Conservation (phyloP, 2,329 filamentous ascomycete species). For the Alternaria arbusti region DNA sequence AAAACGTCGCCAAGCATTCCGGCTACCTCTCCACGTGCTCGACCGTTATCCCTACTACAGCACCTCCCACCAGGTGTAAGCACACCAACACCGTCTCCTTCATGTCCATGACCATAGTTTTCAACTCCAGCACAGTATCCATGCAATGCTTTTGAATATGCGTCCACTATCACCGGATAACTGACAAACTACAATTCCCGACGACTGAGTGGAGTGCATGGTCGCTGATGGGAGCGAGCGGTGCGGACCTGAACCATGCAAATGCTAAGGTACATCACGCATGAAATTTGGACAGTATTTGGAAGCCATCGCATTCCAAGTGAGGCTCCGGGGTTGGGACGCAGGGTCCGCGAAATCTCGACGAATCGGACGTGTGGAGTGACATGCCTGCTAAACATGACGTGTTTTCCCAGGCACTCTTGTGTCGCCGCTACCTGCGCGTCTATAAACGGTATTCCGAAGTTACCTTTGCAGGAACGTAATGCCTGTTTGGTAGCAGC, state of each 20-base stretch:
- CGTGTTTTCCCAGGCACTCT: neutral
- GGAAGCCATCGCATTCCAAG: neutral
- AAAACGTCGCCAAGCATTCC: neutral
- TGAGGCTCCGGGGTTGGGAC: neutral
- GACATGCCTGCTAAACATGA: neutral
- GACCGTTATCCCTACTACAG: neutral
- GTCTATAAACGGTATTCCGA: neutral
- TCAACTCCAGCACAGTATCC: no score
- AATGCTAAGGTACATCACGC: neutral
- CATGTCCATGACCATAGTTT: no score
- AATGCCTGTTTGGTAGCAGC: no score
- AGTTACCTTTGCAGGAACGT: neutral
- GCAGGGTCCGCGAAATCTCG: neutral
- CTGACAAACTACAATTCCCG: neutral
- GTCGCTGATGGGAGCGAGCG: neutral
- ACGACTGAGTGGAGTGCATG: neutral
- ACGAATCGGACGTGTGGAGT: neutral
- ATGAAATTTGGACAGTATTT: neutral
- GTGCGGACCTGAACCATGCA: neutral
- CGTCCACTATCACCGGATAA: neutral
- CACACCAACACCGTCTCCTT: neutral
- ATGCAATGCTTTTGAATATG: fast-evolving
- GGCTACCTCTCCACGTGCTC: neutral
- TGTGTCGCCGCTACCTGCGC: neutral
- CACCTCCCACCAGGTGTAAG: neutral